Evolutionary conservation across 169 alveolate species (phyloP).

Genomic region (Ophryocystis elektroscirrha): DNA sequence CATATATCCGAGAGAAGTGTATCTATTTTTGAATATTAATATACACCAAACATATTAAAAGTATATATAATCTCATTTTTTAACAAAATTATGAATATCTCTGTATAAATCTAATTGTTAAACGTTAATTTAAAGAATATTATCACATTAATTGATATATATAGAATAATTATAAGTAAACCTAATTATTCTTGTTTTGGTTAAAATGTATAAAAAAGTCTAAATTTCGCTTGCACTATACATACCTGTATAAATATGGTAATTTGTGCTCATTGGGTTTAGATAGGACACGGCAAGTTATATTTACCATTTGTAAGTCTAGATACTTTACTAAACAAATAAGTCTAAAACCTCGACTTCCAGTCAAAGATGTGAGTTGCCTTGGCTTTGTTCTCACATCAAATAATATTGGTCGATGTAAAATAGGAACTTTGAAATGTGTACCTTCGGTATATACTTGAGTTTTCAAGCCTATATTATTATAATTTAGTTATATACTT

Average conservation of each 20-base stretch:
- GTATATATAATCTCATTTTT: too few relatives aligned
- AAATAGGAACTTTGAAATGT: constrained; percentile 73
- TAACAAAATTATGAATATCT: too few relatives aligned
- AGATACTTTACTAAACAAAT: constrained; percentile 1
- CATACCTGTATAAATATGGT: constrained; percentile 28
- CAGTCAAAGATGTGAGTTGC: constrained; percentile 65
- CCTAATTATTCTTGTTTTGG: too few relatives aligned
- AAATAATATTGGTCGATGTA: constrained; percentile 75
- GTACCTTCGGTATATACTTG: constrained; percentile 76
- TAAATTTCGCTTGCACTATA: too few relatives aligned
- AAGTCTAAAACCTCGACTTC: constrained; percentile 52
- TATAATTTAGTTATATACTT: background rate
- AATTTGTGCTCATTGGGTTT: constrained; percentile 14
- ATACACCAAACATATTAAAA: too few relatives aligned
- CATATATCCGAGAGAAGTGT: constrained; percentile 5
- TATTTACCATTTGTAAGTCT: constrained; percentile 73
- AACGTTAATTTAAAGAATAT: too few relatives aligned
- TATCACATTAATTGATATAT: too few relatives aligned
- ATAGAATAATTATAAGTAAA: too few relatives aligned
- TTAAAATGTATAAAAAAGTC: too few relatives aligned
- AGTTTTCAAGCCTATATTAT: too few relatives aligned
- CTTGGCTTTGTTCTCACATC: constrained; percentile 76
- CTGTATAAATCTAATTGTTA: too few relatives aligned
- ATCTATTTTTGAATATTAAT: constrained; percentile 29
- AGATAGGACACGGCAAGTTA: constrained; percentile 64